Conservation (phyloP, 2,329 filamentous ascomycete species). For the Ascochyta koolunga region DNA sequence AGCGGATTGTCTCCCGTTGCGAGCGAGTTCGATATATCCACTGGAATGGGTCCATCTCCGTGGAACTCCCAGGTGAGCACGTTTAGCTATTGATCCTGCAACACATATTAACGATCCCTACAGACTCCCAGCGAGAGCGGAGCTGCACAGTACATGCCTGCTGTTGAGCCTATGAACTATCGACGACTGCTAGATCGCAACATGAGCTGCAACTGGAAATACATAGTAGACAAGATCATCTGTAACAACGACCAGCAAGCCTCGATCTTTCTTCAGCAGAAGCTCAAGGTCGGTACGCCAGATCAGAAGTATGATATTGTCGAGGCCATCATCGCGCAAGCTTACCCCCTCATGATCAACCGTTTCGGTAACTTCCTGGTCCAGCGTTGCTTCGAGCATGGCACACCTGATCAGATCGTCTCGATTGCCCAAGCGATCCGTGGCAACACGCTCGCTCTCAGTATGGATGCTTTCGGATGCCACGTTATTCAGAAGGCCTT, state of each 20-base stretch:
- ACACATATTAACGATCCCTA: constrained; percentile 8
- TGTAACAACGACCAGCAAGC: constrained; percentile 99
- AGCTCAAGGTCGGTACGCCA: constrained; percentile 92
- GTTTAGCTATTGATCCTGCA: not conserved
- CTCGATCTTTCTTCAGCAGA: constrained; percentile 98
- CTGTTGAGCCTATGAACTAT: constrained; percentile 93
- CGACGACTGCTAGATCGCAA: constrained; percentile 93
- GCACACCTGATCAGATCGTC: constrained; percentile 88
- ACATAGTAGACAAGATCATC: constrained; percentile 99
- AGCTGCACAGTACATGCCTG: constrained; percentile 73
- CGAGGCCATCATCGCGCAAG: constrained; percentile 92
- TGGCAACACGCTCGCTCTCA: constrained; percentile 90
- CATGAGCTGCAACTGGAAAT: constrained; percentile 98
- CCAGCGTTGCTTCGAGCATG: constrained; percentile 98
- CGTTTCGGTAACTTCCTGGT: constrained; percentile 98
- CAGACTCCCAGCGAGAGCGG: constrained; percentile 37
- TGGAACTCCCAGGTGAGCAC: constrained; percentile 48
- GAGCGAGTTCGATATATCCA: constrained; percentile 51
- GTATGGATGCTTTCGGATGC: constrained; percentile 98
- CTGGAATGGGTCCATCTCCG: constrained; percentile 40
- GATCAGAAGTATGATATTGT: constrained; percentile 98
- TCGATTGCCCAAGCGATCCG: constrained; percentile 94
- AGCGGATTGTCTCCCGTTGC: constrained; percentile 55
- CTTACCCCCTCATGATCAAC: constrained; percentile 96
- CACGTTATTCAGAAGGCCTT: constrained; percentile 99